Base-by-base conservation (phyloP, 1,284 basidiomycete species). In the Moniliella sp. region DNA sequence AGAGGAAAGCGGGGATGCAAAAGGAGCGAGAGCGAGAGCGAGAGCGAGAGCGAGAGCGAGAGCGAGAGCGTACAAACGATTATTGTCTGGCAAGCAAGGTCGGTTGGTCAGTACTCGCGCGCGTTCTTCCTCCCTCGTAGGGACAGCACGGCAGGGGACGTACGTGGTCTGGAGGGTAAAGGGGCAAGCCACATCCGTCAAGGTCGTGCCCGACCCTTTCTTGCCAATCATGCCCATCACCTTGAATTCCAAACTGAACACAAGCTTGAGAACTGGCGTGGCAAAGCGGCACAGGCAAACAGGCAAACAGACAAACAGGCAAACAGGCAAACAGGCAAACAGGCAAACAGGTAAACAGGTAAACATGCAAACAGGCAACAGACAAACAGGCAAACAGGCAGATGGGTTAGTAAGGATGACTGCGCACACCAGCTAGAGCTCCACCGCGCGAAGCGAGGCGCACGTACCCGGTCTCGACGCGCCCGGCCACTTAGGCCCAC, bases 401-500 rank as follows among this genome's bases (percentile, higher is more conserved):
- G 7, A n/a, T n/a, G n/a, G 21, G n/a, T 23, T 23, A 7, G 21
- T 23, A 7, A 23, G 8, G 8, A 23, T 23, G 8, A n/a, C 21
- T 23, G 21, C n/a, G n/a, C 21, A 7, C 21, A 23, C 21, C 7
- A 23, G 21, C 8, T 23, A 23, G 21, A 7, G 21, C 8, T 23
- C n/a, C 21, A 23, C 8, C 21, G 7, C 7, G 8, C 21, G 21
- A 23, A 7, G n/a, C n/a, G 8, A 7, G 21, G 21, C 8, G 7
- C 7, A 7, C n/a, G n/a, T 23, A 23, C 21, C 21, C 21, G n/a
- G 7, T 23, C 7, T 23, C 21, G n/a, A n/a, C 21, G 7, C 26
- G 5, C 14, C 9, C 9, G 8, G 15, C 32, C 32, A 37, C n/a
- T 34, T 33, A 11, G 43, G 43, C 1, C 40, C 45, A 19, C 51